phyloP scores from a whole-genome alignment of 2,329 filamentous ascomycete genomes.

The Curvularia lunata region DNA sequence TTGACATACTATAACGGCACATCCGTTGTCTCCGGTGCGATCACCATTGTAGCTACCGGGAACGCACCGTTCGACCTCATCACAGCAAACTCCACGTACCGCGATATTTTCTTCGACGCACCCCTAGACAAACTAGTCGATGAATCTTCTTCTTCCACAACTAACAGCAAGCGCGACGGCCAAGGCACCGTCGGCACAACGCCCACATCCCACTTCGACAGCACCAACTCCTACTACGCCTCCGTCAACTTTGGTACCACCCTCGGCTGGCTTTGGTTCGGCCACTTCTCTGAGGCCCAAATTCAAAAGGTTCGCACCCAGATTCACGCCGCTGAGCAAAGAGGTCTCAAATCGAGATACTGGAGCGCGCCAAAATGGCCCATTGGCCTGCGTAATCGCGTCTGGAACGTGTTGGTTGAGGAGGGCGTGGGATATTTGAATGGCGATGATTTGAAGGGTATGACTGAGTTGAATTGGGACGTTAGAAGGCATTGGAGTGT shows the following conservation, averaged over 20 bases:
- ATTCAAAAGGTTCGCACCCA: slow-evolving; percentile 58
- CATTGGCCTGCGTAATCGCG: slow-evolving; percentile 57
- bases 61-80: slow-evolving; percentile 59
- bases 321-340: slow-evolving; percentile 58
- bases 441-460: slow-evolving; percentile 62
- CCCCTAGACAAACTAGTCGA: slow-evolving; percentile 52
- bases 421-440: slow-evolving; percentile 65
- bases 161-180: slow-evolving; percentile 28
- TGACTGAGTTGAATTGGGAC: slow-evolving; percentile 57
- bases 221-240: slow-evolving; percentile 70
- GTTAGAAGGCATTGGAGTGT: slow-evolving; percentile 34
- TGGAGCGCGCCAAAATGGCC: slow-evolving; percentile 65
- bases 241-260: slow-evolving; percentile 62
- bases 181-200: slow-evolving; percentile 56
- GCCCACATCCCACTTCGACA: slow-evolving; percentile 46
- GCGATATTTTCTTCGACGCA: slow-evolving; percentile 64
- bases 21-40: slow-evolving; percentile 49
- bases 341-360: slow-evolving; percentile 63
- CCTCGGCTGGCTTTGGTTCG: slow-evolving; percentile 60
- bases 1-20: slow-evolving; percentile 59
- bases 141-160: slow-evolving; percentile 3
- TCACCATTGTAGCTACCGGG: slow-evolving; percentile 62
- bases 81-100: slow-evolving; percentile 55
- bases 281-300: slow-evolving; percentile 56
- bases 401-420: slow-evolving; percentile 61